Conservation (phyloP, 805 yeast species). For the Sungouiozyma intestinalis region DNA sequence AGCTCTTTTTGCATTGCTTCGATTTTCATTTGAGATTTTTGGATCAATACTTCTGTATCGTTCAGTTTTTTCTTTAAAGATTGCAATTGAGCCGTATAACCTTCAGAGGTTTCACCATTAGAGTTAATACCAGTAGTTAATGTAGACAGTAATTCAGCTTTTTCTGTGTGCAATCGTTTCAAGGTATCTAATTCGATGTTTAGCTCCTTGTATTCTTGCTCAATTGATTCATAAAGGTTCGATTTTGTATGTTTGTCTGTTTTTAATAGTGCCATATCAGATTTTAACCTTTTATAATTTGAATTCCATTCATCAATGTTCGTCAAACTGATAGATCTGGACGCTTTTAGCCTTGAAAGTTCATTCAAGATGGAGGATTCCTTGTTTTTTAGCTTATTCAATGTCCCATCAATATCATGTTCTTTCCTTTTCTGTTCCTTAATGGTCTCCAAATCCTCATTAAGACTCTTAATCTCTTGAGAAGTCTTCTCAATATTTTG, state of each 20-base stretch:
- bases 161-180: slow-evolving; percentile 41
- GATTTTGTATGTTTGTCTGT: slow-evolving; percentile 28
- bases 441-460: slow-evolving; percentile 48
- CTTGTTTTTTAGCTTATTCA: slow-evolving; percentile 47
- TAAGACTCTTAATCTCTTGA: slow-evolving; percentile 47
- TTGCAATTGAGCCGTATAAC: slow-evolving; percentile 63
- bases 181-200: slow-evolving; percentile 36
- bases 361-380: slow-evolving; percentile 52
- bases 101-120: slow-evolving; percentile 62
- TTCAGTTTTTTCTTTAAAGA: slow-evolving; percentile 48
- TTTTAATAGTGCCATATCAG: slow-evolving; percentile 29
- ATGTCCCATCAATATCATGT: slow-evolving; percentile 45
- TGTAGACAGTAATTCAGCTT: slow-evolving; percentile 73
- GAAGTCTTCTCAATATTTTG: slow-evolving; percentile 36
- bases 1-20: slow-evolving; percentile 47
- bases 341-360: slow-evolving; percentile 56
- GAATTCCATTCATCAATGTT: slow-evolving; percentile 44
- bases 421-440: slow-evolving; percentile 47
- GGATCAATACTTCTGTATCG: slow-evolving; percentile 43
- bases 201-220: slow-evolving; percentile 35
- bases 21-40: slow-evolving; percentile 49
- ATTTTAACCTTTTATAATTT: slow-evolving; percentile 28
- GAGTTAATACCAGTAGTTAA: slow-evolving; percentile 85
- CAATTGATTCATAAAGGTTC: slow-evolving; percentile 32
- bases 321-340: slow-evolving; percentile 47